phyloP scores from a whole-genome alignment of 148 eudicot species.

The Pouteria glomerata region DNA sequence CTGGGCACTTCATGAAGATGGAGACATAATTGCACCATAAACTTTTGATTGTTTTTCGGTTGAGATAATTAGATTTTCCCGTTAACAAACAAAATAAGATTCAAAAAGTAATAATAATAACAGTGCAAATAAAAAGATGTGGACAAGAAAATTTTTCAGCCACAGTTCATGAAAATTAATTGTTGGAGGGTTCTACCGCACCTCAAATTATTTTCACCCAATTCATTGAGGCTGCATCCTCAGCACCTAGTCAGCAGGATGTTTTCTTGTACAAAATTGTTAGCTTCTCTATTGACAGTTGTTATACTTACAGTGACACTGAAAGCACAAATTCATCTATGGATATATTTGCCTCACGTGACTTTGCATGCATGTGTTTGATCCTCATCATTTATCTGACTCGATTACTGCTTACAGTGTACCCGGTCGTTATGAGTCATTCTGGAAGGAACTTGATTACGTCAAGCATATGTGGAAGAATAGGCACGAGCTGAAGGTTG shows the following conservation, averaged over 20 bases:
- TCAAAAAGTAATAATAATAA: too few species aligned
- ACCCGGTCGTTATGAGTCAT: slow-evolving; percentile 41
- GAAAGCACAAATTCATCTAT: neutral
- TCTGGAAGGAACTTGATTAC: slow-evolving; percentile 40
- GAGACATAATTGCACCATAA: neutral
- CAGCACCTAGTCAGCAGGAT: neutral
- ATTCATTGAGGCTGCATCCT: neutral
- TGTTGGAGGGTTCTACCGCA: neutral
- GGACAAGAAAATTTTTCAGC: neutral
- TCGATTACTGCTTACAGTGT: slow-evolving; percentile 23
- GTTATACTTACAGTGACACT: neutral
- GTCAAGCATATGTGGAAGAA: slow-evolving; percentile 43
- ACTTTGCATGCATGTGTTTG: neutral
- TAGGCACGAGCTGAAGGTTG: slow-evolving; percentile 38
- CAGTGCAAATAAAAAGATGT: neutral
- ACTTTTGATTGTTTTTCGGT: neutral
- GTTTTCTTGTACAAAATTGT: neutral
- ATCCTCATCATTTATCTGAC: neutral
- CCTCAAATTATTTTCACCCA: neutral
- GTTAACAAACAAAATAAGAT: too few species aligned
- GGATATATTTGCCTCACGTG: neutral
- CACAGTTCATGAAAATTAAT: neutral
- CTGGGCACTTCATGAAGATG: neutral
- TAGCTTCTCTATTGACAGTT: neutral
- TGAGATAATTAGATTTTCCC: neutral